phyloP scores from a whole-genome alignment of 2,329 filamentous ascomycete genomes.

The Aspergillus luchuensis region DNA sequence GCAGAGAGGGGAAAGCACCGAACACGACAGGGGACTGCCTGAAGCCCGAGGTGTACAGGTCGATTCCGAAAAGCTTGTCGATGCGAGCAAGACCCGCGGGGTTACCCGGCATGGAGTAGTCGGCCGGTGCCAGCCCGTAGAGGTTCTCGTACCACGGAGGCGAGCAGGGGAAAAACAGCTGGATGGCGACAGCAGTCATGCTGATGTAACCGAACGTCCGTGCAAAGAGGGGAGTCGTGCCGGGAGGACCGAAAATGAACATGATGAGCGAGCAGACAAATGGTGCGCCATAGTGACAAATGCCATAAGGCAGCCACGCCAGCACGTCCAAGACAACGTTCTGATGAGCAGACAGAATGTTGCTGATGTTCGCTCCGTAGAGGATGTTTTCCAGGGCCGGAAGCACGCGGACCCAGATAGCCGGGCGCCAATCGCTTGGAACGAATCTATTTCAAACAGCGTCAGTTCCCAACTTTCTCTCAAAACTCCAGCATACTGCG shows the following conservation, averaged over 20 bases:
- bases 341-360: conserved; percentile 89
- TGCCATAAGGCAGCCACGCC: conserved; percentile 90
- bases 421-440: conserved; percentile 80
- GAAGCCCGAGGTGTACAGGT: conserved; percentile 91
- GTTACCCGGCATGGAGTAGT: conserved; percentile 87
- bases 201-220: conserved; percentile 92
- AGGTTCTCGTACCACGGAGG: conserved; percentile 97
- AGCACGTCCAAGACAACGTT: conserved; percentile 80
- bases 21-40: conserved; percentile 89
- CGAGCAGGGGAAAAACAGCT: conserved; percentile 88
- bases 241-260: conserved; percentile 86
- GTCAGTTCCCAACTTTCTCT: conserved; percentile 21
- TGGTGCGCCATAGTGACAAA: conserved; percentile 86
- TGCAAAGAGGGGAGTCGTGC: conserved; percentile 80
- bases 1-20: conserved; percentile 90
- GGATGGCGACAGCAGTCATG: conserved; percentile 81
- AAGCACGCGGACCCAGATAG: conserved; percentile 93
- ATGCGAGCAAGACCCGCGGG: conserved; percentile 87
- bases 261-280: conserved; percentile 75
- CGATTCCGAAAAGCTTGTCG: conserved; percentile 84
- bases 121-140: conserved; percentile 85
- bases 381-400: conserved; percentile 94
- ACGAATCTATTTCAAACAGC: conserved; percentile 68
- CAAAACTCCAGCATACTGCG: background rate
- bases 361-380: conserved; percentile 93